Conservation (phyloP, 2,329 filamentous ascomycete genomes). For the Elsinoe batatas region DNA sequence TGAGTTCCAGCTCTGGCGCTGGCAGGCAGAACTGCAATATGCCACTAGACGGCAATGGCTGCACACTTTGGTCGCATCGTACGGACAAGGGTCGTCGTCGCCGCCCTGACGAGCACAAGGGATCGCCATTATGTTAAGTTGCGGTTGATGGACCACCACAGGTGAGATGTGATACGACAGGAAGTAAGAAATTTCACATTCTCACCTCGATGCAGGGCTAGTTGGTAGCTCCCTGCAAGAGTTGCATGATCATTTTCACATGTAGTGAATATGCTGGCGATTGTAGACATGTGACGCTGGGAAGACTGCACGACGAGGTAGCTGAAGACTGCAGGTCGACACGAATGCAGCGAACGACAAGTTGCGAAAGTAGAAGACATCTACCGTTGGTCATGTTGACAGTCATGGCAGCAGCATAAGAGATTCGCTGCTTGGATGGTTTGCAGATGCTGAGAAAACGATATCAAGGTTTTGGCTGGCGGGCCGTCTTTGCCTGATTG, state of each 20-base stretch:
- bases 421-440: no score
- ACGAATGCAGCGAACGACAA: no score
- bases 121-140: neutral
- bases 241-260: neutral
- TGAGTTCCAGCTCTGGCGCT: neutral
- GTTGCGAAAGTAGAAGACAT: no score
- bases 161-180: neutral
- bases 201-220: neutral
- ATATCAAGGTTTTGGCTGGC: neutral
- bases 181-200: neutral
- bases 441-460: neutral
- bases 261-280: neutral
- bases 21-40: neutral
- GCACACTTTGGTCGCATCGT: neutral
- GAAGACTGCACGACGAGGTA: neutral
- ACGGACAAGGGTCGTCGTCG: neutral
- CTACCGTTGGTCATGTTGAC: neutral
- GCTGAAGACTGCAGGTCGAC: no score
- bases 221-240: no score
- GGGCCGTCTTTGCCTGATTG: conserved; percentile 5
- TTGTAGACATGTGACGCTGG: neutral
- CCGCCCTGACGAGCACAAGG: neutral
- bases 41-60: neutral
- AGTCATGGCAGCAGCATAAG: neutral
- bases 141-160: neutral